Percentiles rank a stretch among this genome's conserved stretches.
These are phyloP conservation scores for Boechera divaricarpa DNA, from an alignment of 345 rosid species.

Conservation along the genomic window DNA sequence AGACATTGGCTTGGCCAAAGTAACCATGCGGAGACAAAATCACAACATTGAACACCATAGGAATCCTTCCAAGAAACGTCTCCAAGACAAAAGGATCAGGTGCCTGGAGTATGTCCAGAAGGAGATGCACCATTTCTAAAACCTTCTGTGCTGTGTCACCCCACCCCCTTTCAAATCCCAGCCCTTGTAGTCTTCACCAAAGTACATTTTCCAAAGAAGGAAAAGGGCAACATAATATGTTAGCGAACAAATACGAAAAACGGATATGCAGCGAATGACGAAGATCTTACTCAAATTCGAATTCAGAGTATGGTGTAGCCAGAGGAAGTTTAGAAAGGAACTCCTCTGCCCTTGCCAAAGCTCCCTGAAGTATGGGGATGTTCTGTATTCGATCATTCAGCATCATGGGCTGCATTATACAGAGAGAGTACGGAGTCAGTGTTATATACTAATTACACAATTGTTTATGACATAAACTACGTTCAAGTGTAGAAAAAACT, in stretches of 20 bases:
- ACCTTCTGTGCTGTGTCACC: conserved; percentile 58
- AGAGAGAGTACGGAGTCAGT: conserved; percentile 7
- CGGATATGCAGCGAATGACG: background rate
- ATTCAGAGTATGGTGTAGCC: conserved; percentile 53
- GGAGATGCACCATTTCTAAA: conserved; percentile 61
- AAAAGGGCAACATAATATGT: background rate
- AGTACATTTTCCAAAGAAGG: conserved; percentile 2
- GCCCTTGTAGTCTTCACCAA: conserved; percentile 52
- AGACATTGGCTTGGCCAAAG: conserved; percentile 70
- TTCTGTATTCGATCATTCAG: conserved; percentile 60
- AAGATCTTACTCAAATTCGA: conserved; percentile 56
- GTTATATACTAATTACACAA: background rate
- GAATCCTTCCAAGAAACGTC: conserved; percentile 67
- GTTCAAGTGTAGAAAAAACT: conserved; percentile 37
- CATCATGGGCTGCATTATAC: conserved; percentile 56
- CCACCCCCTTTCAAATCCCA: conserved; percentile 74
- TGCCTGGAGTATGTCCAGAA: conserved; percentile 66
- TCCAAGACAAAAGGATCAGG: conserved; percentile 69
- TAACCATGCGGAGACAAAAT: conserved; percentile 67
- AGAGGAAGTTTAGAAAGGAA: conserved; percentile 57
- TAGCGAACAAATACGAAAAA: background rate
- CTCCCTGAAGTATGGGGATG: conserved; percentile 53
- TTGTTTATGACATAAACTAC: background rate
- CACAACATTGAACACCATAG: conserved; percentile 71
- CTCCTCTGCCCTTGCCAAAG: conserved; percentile 63